Conservation (phyloP, 805 yeast species). For the Teunomyces aglyptinius region DNA sequence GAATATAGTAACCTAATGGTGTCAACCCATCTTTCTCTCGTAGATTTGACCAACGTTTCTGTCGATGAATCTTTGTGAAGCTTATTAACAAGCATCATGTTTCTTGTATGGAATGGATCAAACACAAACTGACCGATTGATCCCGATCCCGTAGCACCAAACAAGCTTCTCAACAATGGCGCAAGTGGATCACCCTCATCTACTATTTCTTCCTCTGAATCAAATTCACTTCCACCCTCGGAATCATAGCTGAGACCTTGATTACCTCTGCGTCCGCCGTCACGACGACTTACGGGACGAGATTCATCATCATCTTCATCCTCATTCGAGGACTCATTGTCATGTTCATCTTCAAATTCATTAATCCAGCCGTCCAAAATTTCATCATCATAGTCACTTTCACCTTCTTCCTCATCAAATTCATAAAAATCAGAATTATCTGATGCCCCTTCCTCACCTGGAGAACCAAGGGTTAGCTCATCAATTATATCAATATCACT, state of each 20-base stretch:
- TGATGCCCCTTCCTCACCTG: constrained; percentile 17
- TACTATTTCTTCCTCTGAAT: background rate
- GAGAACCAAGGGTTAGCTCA: constrained; percentile 29
- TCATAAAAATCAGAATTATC: constrained; percentile 12
- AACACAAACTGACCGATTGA: constrained; percentile 8
- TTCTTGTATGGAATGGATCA: constrained; percentile 2
- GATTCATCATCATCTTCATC: constrained; percentile 8
- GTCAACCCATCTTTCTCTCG: constrained; percentile 70
- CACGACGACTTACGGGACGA: constrained; percentile 6
- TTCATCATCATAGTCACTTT: constrained; percentile 33
- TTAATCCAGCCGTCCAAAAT: constrained; percentile 43
- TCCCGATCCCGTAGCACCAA: constrained; percentile 15
- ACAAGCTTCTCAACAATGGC: constrained; percentile 9
- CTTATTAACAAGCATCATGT: background rate
- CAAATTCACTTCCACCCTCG: constrained; percentile 4
- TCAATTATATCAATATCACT: constrained; percentile 38
- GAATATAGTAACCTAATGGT: constrained; percentile 47
- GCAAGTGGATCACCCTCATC: constrained; percentile 5
- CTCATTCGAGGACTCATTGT: constrained; percentile 20
- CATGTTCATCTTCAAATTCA: constrained; percentile 31
- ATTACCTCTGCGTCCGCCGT: constrained; percentile 4
- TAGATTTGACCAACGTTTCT: constrained; percentile 40
- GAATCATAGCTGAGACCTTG: background rate
- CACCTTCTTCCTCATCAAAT: constrained; percentile 23
- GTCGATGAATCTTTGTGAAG: constrained; percentile 12